Evolutionary conservation across 495 filamentous ascomycete species (phyloP), one percentile per base, ranked within the genome.

Genomic region (Podospora tetraspora): DNA sequence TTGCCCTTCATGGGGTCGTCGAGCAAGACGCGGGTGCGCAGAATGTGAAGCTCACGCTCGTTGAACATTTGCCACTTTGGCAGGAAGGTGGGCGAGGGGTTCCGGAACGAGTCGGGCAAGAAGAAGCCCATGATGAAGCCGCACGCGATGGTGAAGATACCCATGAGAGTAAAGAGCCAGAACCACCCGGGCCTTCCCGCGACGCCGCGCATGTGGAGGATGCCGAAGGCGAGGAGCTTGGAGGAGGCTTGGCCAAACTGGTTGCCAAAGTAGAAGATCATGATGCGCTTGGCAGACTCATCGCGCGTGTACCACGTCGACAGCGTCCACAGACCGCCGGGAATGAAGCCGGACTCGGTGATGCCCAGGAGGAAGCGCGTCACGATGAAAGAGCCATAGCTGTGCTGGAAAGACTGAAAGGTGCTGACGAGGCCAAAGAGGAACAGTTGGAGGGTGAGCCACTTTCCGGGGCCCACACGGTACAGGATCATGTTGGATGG

Each of bases 331-430:
- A 89, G 77, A 3, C 83, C 82, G n/a, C 82, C 85, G 52, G 86
- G 86, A 67, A 88, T 88, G 69, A 86, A 89, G 6, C 86, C 86
- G 4, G 82, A 84, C 70, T 88, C 87, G 32, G 82, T 81, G 16
- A 77, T 69, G 12, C 75, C 86, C 3, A 88, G 77, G 4, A 88
- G 69, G 25, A 88, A 72, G 7, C 87, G 80, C 0, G 86, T 87
- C 2, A 76, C 79, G 5, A 88, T 68, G 69, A 79, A 88, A 7
- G 80, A 77, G 2, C 79, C 77, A 62, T 84, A 83, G 6, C 79
- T 79, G 24, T 82, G 76, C 23, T 86, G 79, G 69, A 86, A 89
- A 9, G 83, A 80, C 74, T 89, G 87, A 66, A 87, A 87, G 8
- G 85, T 86, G 2, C 82, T 83, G 21, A 88, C 83, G 19, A 86